Conservation (phyloP, 441 rosid species). For the Melastoma candidum region DNA sequence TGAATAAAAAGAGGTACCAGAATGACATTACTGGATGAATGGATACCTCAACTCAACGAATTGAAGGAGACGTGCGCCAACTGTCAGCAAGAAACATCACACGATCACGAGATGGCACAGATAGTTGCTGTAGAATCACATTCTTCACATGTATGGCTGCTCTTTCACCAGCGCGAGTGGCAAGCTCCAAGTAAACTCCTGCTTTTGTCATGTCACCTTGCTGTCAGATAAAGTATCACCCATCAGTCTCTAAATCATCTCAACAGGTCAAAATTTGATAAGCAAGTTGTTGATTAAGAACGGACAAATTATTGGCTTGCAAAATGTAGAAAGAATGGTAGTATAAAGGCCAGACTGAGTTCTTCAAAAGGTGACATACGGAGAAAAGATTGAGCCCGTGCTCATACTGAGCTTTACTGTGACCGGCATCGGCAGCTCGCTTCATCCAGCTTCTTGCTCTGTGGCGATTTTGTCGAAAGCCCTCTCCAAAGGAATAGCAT, state of each 20-base stretch:
- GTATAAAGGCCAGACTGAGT: no score
- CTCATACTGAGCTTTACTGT: slow-evolving; percentile 78
- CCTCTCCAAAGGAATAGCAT: slow-evolving; percentile 76
- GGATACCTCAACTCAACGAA: slow-evolving; percentile 21
- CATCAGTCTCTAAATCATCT: slow-evolving; percentile 1
- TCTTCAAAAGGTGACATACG: slow-evolving; percentile 22
- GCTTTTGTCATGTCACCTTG: slow-evolving; percentile 73
- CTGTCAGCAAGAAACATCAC: slow-evolving; percentile 42
- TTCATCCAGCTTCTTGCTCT: slow-evolving; percentile 84
- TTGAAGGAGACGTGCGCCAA: slow-evolving; percentile 49
- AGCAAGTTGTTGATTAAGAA: no score
- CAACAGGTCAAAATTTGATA: neutral
- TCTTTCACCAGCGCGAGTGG: slow-evolving; percentile 66
- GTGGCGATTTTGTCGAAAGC: slow-evolving; percentile 40
- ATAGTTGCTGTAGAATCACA: slow-evolving; percentile 52
- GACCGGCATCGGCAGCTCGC: slow-evolving; percentile 81
- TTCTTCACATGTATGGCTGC: slow-evolving; percentile 63
- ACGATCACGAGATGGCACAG: slow-evolving; percentile 36
- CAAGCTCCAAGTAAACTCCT: slow-evolving; percentile 75
- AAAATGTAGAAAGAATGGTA: neutral
- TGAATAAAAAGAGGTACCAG: no score
- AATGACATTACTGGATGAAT: neutral
- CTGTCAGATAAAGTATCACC: slow-evolving; percentile 25
- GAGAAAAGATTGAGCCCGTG: slow-evolving; percentile 70
- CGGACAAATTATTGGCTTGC: no score